Conservation (phyloP, 352 stramenopile genomes). For the Thalassiosira mediterranea region DNA sequence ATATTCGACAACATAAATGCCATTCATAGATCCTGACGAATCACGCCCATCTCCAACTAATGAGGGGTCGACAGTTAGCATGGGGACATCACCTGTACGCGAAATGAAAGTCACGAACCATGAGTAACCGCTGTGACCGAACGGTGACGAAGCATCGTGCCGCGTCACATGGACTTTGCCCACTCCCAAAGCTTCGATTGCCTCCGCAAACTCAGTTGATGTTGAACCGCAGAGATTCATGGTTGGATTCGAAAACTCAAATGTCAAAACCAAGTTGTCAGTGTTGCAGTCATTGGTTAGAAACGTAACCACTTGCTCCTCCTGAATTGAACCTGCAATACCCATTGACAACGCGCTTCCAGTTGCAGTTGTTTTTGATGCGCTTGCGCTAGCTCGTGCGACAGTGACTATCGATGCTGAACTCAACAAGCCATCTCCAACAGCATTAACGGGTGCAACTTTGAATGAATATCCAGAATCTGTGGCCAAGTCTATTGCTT, state of each 20-base stretch:
- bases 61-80: slow-evolving; percentile 64
- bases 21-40: slow-evolving; percentile 52
- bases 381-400: slow-evolving; percentile 89
- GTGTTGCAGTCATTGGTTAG: slow-evolving; percentile 46
- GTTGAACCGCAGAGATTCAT: slow-evolving; percentile 59
- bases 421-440: slow-evolving; percentile 89
- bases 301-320: slow-evolving; percentile 90
- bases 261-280: slow-evolving; percentile 50
- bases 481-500: slow-evolving; percentile 86
- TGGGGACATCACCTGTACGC: slow-evolving; percentile 85
- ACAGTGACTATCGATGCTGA: slow-evolving; percentile 89
- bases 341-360: slow-evolving; percentile 88
- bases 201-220: slow-evolving; percentile 47
- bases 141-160: slow-evolving; percentile 29
- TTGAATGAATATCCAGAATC: slow-evolving; percentile 92
- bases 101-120: slow-evolving; percentile 87
- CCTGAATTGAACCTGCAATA: slow-evolving; percentile 93
- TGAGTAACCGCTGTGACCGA: slow-evolving; percentile 53
- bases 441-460: slow-evolving; percentile 90
- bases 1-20: slow-evolving; percentile 87
- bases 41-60: slow-evolving; percentile 50
- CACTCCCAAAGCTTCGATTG: slow-evolving; percentile 39
- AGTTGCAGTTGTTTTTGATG: slow-evolving; percentile 88
- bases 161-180: slow-evolving; percentile 61
- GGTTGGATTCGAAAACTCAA: slow-evolving; percentile 47